Evolutionary conservation across 768 basidiomycete genomes (phyloP).

Genomic region (Cantharellus cinnabarinus): DNA sequence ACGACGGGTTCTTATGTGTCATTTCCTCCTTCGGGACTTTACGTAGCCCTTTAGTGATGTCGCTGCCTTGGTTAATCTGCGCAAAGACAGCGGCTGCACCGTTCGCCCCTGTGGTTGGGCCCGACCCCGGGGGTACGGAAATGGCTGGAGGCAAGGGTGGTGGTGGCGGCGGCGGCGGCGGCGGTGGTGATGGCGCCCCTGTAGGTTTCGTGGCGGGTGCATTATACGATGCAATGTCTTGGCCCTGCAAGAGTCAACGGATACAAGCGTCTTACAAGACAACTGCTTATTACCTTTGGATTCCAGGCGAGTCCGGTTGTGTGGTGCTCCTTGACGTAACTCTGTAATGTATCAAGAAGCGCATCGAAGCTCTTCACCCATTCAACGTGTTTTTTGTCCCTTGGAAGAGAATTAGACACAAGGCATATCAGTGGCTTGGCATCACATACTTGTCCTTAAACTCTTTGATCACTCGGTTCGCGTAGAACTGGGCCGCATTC

Average conservation of each 20-base stretch:
- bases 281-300: conserved; percentile 32
- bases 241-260: neutral
- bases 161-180: conserved; percentile 26
- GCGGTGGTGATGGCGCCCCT: conserved; percentile 18
- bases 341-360: conserved; percentile 56
- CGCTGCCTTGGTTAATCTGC: conserved; percentile 71
- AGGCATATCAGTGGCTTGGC: neutral
- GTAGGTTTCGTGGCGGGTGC: conserved; percentile 13
- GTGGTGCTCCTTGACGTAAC: conserved; percentile 71
- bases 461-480: conserved; percentile 76
- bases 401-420: conserved; percentile 15
- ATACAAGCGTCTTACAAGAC: neutral
- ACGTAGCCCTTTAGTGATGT: conserved; percentile 73
- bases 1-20: conserved; percentile 94
- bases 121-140: conserved; percentile 13
- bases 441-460: conserved; percentile 63
- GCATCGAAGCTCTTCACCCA: conserved; percentile 62
- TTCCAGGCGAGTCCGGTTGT: conserved; percentile 84
- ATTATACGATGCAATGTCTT: conserved; percentile 8
- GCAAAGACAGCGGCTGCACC: conserved; percentile 73
- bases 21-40: conserved; percentile 94
- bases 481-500: conserved; percentile 73
- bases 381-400: conserved; percentile 69
- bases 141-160: conserved; percentile 26
- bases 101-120: conserved; percentile 17